Evolutionary conservation across 257 asterid genomes (phyloP), one percentile per base, ranked within the genome.

Genomic region (Ajuga chamaepitys): DNA sequence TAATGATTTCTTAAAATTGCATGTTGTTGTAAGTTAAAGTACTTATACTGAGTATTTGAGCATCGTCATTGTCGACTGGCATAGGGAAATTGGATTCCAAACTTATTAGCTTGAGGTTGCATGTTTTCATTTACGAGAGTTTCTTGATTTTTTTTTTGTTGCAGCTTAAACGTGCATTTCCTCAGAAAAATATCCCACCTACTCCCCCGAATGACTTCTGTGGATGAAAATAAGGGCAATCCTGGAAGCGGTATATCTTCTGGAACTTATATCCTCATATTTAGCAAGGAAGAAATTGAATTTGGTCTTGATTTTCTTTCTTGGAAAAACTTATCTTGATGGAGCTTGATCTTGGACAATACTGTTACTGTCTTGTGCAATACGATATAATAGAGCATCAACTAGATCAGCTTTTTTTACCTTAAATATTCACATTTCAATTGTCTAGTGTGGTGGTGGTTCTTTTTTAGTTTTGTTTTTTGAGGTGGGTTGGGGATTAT

Each of bases 151-250:
- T 57, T 20, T 77, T 60, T 65, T 24, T 75, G 48, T 66, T 77
- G 57, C 95, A 94, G 97, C 86, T 90, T 47, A 90, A 88, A 80
- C 81, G 87, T 77, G n/a, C n/a, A n/a, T n/a, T n/a, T n/a, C n/a
- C n/a, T n/a, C n/a, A n/a, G n/a, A n/a, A n/a, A n/a, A n/a, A 37
- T 68, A 70, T 88, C 65, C 93, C 99, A 67, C 83, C 95, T 62
- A 71, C 95, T 69, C 99, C 99, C 34, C 91, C 99, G 10, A 94
- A 88, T 79, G 97, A 41, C 83, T 94, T 42, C 48, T 88, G 73
- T 83, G 82, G 54, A 78, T 88, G 83, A 94, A 88, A 81, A 90
- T 93, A 65, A 86, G 86, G 77, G 83, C 83, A 62, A 80, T 94
- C 81, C 77, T 94, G 82, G 99, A 94, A 88, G 92, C 86, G 97